A percentile compares a stretch with the other conserved stretches of the same genome.
phyloP scores from a whole-genome alignment of 768 basidiomycete genomes.

The Xerocomellus intermedius region DNA sequence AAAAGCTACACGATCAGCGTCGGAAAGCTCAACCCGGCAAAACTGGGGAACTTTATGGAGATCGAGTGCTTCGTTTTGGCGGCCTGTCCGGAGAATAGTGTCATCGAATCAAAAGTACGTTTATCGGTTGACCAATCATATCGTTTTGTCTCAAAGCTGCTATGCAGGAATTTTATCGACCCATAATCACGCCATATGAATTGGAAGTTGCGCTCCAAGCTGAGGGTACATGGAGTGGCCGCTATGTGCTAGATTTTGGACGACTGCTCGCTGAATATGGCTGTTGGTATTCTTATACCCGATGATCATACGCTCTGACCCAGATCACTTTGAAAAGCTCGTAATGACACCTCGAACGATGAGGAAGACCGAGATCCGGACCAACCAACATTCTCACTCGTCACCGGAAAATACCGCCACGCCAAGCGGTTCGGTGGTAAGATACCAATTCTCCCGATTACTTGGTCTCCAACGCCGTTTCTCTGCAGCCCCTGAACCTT shows the following conservation, averaged over 20 bases:
- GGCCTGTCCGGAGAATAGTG: constrained; percentile 90
- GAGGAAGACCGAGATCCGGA: constrained; percentile 57
- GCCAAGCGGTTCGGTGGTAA: constrained; percentile 62
- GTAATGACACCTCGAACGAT: constrained; percentile 11
- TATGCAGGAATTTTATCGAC: constrained; percentile 80
- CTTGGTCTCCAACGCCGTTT: constrained; percentile 1
- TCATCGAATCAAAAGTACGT: constrained; percentile 68
- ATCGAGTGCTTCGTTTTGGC: constrained; percentile 95
- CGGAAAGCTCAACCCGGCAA: constrained; percentile 91
- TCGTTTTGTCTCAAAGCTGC: background rate
- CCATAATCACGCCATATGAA: constrained; percentile 94
- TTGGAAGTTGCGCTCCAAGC: constrained; percentile 74
- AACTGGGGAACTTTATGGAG: constrained; percentile 93
- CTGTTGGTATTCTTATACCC: constrained; percentile 12
- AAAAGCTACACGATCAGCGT: constrained; percentile 95
- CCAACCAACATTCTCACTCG: constrained; percentile 78
- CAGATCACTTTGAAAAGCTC: constrained; percentile 5
- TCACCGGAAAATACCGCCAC: constrained; percentile 84
- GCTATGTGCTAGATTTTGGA: constrained; percentile 78
- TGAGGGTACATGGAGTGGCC: constrained; percentile 69
- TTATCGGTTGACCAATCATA: background rate
- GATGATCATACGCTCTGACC: background rate
- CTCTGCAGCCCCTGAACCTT: constrained; percentile 7
- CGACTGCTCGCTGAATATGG: constrained; percentile 45
- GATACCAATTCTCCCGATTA: background rate